phyloP scores from a whole-genome alignment of 1,284 basidiomycete species.

The Moniliophthora roreri region DNA sequence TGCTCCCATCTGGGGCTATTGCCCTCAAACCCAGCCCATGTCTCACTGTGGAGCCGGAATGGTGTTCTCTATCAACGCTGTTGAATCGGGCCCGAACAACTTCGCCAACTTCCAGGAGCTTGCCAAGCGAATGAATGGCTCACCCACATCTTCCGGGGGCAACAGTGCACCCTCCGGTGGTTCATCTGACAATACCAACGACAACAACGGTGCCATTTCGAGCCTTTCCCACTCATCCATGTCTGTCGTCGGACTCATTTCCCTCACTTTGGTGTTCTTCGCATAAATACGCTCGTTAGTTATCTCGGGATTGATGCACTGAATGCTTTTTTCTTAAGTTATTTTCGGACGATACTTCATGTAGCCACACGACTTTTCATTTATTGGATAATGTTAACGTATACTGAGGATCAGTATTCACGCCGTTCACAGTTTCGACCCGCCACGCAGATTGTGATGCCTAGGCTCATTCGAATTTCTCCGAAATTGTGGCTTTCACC shows the following conservation, averaged over 20 bases:
- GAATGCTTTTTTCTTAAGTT: no score
- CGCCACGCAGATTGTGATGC: no score
- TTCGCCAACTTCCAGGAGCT: constrained; percentile 42
- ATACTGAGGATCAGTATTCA: no score
- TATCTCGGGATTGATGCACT: no score
- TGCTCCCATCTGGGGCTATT: constrained; percentile 51
- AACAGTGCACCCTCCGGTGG: background rate
- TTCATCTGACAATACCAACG: background rate
- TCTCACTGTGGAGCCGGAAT: constrained; percentile 35
- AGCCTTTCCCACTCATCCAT: background rate
- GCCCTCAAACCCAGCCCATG: constrained; percentile 34
- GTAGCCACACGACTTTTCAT: no score
- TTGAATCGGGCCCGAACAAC: constrained; percentile 41
- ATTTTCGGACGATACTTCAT: no score
- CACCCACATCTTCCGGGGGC: background rate
- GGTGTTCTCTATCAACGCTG: constrained; percentile 42
- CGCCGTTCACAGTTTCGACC: no score
- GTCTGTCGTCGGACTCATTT: background rate
- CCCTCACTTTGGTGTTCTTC: background rate
- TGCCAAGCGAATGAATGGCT: constrained; percentile 24
- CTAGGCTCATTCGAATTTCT: no score
- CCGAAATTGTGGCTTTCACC: no score
- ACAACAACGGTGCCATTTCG: constrained; percentile 4
- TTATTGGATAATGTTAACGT: no score
- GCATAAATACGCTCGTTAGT: background rate